Conservation (phyloP, 805 yeast genomes). For the Nakazawaea ernobii region DNA sequence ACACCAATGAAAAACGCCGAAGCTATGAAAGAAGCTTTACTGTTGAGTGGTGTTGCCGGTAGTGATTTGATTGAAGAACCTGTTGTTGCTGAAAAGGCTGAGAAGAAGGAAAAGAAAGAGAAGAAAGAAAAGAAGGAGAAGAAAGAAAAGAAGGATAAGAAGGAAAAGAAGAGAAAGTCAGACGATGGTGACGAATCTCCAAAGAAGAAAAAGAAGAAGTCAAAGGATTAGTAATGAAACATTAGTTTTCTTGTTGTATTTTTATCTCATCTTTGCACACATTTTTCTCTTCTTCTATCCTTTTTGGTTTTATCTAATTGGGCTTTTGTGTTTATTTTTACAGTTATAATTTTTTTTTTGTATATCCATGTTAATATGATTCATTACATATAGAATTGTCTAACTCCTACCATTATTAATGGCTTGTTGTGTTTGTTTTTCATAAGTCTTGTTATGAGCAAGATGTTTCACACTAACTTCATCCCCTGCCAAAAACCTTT, state of each 20-base stretch:
- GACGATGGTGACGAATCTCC: conserved; percentile 27
- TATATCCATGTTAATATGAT: conserved; percentile 1
- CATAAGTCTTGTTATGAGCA: not conserved
- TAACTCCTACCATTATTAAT: no score
- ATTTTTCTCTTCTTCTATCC: not conserved
- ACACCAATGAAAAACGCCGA: conserved; percentile 95
- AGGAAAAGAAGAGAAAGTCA: conserved; percentile 30
- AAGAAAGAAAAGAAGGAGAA: conserved; percentile 47
- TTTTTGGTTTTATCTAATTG: not conserved
- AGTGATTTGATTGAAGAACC: conserved; percentile 23
- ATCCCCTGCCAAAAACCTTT: conserved; percentile 1
- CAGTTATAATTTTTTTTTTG: not conserved
- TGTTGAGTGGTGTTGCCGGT: conserved; percentile 39
- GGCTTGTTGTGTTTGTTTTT: not conserved
- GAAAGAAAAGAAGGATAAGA: conserved; percentile 44
- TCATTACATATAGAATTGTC: not conserved
- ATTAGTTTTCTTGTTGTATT: not conserved
- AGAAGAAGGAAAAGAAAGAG: conserved; percentile 36
- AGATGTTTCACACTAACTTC: not conserved
- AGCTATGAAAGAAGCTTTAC: conserved; percentile 89
- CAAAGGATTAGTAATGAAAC: conserved; percentile 21
- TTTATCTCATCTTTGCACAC: not conserved
- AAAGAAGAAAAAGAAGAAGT: conserved; percentile 29
- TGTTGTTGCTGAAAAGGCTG: conserved; percentile 24
- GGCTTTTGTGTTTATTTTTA: conserved; percentile 1